A percentile compares a stretch with the other conserved stretches of the same genome.
phyloP scores from a whole-genome alignment of 768 basidiomycete genomes.

The Jaapia argillacea region DNA sequence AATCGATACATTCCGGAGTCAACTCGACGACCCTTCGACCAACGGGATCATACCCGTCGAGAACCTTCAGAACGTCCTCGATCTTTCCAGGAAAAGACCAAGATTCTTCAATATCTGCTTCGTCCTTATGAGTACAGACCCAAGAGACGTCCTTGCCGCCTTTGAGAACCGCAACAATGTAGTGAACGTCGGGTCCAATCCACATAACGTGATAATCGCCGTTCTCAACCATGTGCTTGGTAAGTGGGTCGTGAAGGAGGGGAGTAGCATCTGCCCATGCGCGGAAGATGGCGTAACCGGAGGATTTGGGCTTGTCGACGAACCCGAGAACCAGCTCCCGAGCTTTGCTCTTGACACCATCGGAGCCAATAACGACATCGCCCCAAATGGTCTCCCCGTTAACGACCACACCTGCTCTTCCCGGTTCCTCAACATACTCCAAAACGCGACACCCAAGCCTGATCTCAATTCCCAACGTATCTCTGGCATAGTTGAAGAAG shows the following conservation, averaged over 20 bases:
- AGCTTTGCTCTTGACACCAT: constrained; percentile 15
- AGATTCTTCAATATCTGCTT: constrained; percentile 11
- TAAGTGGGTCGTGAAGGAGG: constrained; percentile 11
- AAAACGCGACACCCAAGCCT: constrained; percentile 11
- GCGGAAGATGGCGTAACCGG: constrained; percentile 17
- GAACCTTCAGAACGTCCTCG: constrained; percentile 14
- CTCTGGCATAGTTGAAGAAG: constrained; percentile 12
- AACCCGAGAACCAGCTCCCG: constrained; percentile 9
- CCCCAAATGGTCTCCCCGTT: constrained; percentile 9
- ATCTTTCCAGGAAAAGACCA: constrained; percentile 14
- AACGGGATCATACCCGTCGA: constrained; percentile 16
- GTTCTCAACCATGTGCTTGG: constrained; percentile 6
- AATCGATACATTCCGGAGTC: constrained; percentile 15
- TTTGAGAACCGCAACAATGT: constrained; percentile 11
- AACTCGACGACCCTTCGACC: constrained; percentile 13
- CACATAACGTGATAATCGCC: constrained; percentile 11
- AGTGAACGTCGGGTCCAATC: constrained; percentile 13
- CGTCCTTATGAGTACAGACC: constrained; percentile 15
- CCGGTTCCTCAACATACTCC: constrained; percentile 11
- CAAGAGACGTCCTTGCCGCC: constrained; percentile 11
- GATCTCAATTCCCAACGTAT: constrained; percentile 11
- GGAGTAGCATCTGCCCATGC: constrained; percentile 15
- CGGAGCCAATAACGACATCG: constrained; percentile 16
- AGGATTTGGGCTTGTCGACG: constrained; percentile 13
- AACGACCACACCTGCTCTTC: constrained; percentile 9